Conservation (phyloP, 495 filamentous ascomycete genomes). For the Usnea hakonensis region DNA sequence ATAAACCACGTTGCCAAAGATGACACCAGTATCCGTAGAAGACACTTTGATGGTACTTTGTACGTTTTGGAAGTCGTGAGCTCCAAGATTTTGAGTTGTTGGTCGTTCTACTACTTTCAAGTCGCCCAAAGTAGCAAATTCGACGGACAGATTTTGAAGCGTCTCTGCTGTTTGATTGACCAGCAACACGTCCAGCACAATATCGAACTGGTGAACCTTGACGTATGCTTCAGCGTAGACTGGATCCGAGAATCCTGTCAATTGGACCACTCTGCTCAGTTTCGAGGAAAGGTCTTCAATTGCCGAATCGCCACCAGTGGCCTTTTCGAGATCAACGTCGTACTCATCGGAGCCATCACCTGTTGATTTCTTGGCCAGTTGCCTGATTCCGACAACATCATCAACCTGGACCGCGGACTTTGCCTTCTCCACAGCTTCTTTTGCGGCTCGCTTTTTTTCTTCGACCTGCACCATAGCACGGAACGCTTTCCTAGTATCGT, state of each 20-base stretch:
- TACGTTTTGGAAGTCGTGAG: conserved; percentile 94
- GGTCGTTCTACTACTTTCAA: conserved; percentile 97
- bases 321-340: conserved; percentile 85
- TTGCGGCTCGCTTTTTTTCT: conserved; percentile 90
- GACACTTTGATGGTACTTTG: conserved; percentile 99
- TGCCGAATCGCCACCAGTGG: conserved; percentile 79
- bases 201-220: conserved; percentile 98
- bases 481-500: conserved; percentile 95
- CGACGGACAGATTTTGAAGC: conserved; percentile 91
- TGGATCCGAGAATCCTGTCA: conserved; percentile 97
- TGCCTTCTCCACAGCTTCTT: conserved; percentile 84
- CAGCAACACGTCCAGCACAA: conserved; percentile 90
- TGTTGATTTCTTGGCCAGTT: conserved; percentile 87
- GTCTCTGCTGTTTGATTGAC: conserved; percentile 98
- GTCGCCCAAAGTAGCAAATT: conserved; percentile 96
- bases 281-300: conserved; percentile 87
- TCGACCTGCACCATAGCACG: conserved; percentile 96
- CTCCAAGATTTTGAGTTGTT: conserved; percentile 87
- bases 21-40: conserved; percentile 96
- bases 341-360: conserved; percentile 76
- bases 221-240: conserved; percentile 99
- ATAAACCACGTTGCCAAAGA: conserved; percentile 98
- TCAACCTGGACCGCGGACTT: conserved; percentile 94
- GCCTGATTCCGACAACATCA: conserved; percentile 85
- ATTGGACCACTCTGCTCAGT: conserved; percentile 88